phyloP scores from a whole-genome alignment of 306 rosid genomes.

The Clitoria ternatea region DNA sequence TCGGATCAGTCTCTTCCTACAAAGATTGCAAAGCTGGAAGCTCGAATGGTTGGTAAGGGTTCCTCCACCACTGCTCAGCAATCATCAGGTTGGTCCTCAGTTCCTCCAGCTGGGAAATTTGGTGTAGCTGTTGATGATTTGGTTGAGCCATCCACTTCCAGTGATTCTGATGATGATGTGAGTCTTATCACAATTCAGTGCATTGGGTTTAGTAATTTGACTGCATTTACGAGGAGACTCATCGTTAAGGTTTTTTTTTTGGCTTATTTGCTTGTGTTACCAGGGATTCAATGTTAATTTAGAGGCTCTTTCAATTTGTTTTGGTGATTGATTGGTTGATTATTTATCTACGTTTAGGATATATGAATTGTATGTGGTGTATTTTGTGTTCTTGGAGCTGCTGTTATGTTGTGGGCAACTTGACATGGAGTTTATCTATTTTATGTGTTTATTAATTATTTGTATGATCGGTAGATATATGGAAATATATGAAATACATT shows the following conservation, averaged over 20 bases:
- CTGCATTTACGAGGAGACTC: not conserved
- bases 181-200: constrained; percentile 26
- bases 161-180: constrained; percentile 95
- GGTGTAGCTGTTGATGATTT: constrained; percentile 50
- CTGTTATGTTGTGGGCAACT: not conserved
- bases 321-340: not conserved
- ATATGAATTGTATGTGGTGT: not conserved
- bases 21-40: constrained; percentile 95
- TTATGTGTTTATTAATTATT: not conserved
- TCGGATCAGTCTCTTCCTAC: constrained; percentile 97
- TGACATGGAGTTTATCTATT: not conserved
- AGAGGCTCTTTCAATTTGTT: not conserved
- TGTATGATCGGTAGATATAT: not conserved
- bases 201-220: constrained; percentile 11
- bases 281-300: constrained; percentile 2
- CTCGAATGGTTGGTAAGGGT: constrained; percentile 91
- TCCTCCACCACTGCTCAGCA: constrained; percentile 58
- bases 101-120: constrained; percentile 59
- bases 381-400: not conserved
- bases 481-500: constrained; percentile 1
- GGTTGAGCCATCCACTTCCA: constrained; percentile 70
- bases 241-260: not conserved
- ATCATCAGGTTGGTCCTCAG: constrained; percentile 56
- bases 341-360: constrained; percentile 8
- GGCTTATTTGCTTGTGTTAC: not conserved